Base-by-base conservation (phyloP, 1,139 yeast genomes). In the Blastobotrys illinoisensis region DNA sequence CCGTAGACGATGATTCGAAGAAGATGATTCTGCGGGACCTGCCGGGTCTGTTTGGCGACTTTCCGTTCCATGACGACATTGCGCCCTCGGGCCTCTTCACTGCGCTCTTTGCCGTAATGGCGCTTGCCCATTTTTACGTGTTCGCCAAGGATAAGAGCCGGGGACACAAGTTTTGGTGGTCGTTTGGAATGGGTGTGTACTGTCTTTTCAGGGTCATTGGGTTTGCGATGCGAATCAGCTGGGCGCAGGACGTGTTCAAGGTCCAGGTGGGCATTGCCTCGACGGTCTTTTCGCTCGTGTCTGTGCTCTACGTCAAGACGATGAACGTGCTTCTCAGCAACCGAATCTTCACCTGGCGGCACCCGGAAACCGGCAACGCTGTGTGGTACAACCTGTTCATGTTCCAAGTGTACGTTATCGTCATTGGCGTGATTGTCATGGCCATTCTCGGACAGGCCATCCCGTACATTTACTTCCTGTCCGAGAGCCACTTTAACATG, bases 271-370 rank as follows among this genome's bases (percentile, higher is more conserved):
- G 90, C 20, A 75, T 87, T 51, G 76, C 86, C 2, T 76, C 85
- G 36, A 82, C 79, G 50, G 81, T 86, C 28, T 78, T 86, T 56
- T 68, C 79, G 49, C 77, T 84, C 58, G 71, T 85, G 2, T 66
- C 74, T 0, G 70, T 67, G 43, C 57, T 85, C 83, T 21, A 56
- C 50, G 53, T 67, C 46, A 64, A 63, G 48, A 74, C 83, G 6
- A 79, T 83, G 50, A 63, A 85, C 64, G 77, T 86, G 69, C 79
- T 85, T 47, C 72, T 87, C 58, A 90, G 90, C 4, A 93, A 86
- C 68, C 78, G 95, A 62, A 75, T 86, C 48, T 86, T 86, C 71
- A 85, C 91, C 7, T 85, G 93, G 89, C 75, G 88, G 65, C 95
- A 87, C 66, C 95, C 95, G 2, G 86, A 82, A 50, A 81, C 86